Percentiles rank a stretch among this genome's conserved stretches.
phyloP scores from a whole-genome alignment of 2,329 filamentous ascomycete genomes.

The Ophiocordyceps sinensis region DNA sequence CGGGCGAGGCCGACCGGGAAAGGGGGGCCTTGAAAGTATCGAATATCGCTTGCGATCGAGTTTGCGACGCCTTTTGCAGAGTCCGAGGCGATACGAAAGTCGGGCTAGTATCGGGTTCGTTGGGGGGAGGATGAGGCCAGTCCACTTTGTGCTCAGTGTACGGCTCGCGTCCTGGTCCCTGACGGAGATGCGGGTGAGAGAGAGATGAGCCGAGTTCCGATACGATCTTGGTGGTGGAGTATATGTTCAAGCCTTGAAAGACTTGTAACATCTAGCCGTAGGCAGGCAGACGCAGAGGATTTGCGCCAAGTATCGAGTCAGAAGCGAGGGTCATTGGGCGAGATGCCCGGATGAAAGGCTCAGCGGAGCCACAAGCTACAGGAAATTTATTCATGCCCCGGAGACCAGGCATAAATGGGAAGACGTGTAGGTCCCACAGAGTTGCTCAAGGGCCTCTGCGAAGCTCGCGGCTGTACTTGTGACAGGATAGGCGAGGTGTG shows the following conservation, averaged over 20 bases:
- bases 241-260: background rate
- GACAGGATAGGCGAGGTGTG: conserved; percentile 1
- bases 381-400: conserved; percentile 15
- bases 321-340: background rate
- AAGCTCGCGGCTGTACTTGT: conserved; percentile 3
- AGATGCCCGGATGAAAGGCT: conserved; percentile 1
- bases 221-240: background rate
- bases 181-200: background rate
- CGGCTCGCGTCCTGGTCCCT: background rate
- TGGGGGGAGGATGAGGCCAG: background rate
- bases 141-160: background rate
- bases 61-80: no score
- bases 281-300: background rate
- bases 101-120: no score
- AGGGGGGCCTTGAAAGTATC: no score
- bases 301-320: conserved; percentile 1
- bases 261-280: background rate
- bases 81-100: no score
- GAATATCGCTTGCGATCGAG: no score
- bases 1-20: no score
- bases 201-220: background rate
- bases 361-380: conserved; percentile 12
- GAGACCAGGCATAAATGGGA: conserved; percentile 10
- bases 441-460: background rate
- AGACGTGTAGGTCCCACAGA: conserved; percentile 8